Conservation (phyloP, 1,284 basidiomycete species). For the Butyriboletus pseudospeciosus region DNA sequence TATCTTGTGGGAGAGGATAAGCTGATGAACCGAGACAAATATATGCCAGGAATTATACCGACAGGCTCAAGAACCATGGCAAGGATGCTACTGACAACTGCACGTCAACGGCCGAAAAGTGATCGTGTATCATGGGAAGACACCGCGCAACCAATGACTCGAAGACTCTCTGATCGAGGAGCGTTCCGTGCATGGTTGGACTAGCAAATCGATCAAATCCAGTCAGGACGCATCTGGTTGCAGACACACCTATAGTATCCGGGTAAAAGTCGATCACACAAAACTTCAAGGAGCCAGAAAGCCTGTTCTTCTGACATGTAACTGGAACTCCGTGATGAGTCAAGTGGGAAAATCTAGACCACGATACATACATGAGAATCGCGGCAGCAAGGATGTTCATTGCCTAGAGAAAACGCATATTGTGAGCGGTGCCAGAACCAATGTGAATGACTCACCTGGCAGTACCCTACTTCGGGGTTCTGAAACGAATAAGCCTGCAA, state of each 20-base stretch:
- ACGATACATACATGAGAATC: conserved; percentile 70
- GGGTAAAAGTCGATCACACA: conserved; percentile 92
- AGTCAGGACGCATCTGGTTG: not conserved
- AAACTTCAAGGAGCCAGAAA: conserved; percentile 94
- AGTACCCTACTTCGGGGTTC: conserved; percentile 91
- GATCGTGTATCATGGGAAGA: conserved; percentile 89
- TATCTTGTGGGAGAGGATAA: conserved; percentile 48
- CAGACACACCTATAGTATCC: conserved; percentile 88
- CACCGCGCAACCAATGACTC: conserved; percentile 92
- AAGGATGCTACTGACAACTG: conserved; percentile 96
- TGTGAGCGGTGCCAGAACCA: conserved; percentile 9
- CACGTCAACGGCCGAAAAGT: conserved; percentile 89
- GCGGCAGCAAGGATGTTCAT: conserved; percentile 94
- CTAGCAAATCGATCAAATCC: conserved; percentile 38
- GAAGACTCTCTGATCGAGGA: conserved; percentile 97
- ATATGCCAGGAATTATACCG: conserved; percentile 27
- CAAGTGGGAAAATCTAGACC: not conserved
- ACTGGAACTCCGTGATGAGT: conserved; percentile 40
- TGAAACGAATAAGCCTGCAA: conserved; percentile 96
- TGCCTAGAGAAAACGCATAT: conserved; percentile 50
- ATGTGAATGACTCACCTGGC: conserved; percentile 50
- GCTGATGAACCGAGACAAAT: not conserved
- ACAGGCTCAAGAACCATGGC: conserved; percentile 97
- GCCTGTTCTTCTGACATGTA: conserved; percentile 99
- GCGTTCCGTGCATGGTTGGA: conserved; percentile 97